phyloP scores from a whole-genome alignment of 2,329 filamentous ascomycete genomes.

The Aureobasidium sp. region DNA sequence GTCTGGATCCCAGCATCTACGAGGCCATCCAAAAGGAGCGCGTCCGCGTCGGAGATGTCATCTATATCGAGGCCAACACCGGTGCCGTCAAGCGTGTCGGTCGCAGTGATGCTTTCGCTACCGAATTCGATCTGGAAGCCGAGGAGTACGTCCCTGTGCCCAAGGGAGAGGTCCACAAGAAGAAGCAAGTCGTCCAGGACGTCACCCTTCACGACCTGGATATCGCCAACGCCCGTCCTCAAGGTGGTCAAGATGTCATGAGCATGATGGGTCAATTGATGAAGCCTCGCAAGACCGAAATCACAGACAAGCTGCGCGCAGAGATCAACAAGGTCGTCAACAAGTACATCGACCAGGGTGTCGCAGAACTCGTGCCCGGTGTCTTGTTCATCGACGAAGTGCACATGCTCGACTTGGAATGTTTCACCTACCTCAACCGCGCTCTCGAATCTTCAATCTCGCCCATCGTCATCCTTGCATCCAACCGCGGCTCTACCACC shows the following conservation, averaged over 20 bases:
- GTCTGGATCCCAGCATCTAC: constrained; percentile 95
- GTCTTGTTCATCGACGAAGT: constrained; percentile 99
- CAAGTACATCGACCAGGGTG: constrained; percentile 97
- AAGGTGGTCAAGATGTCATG: constrained; percentile 98
- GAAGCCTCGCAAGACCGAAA: constrained; percentile 99
- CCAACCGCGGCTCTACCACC: constrained; percentile 88
- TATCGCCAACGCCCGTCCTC: constrained; percentile 87
- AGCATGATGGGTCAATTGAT: constrained; percentile 99
- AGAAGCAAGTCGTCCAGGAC: constrained; percentile 99
- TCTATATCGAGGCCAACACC: constrained; percentile 99
- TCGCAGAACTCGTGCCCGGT: constrained; percentile 94
- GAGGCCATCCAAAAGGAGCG: constrained; percentile 98
- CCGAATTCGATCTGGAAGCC: constrained; percentile 96
- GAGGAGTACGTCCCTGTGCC: constrained; percentile 98
- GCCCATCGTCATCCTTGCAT: constrained; percentile 94
- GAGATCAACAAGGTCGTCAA: constrained; percentile 99
- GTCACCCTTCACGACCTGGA: constrained; percentile 96
- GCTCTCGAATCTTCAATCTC: constrained; percentile 93
- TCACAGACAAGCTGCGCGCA: constrained; percentile 88
- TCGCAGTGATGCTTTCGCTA: constrained; percentile 91
- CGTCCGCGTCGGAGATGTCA: constrained; percentile 90
- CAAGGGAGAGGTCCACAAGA: constrained; percentile 99
- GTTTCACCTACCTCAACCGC: constrained; percentile 97
- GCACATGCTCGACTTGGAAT: constrained; percentile 99
- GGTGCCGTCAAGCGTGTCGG: constrained; percentile 96